Conservation (phyloP, 495 filamentous ascomycete genomes). For the Aspergillus hancockii region DNA sequence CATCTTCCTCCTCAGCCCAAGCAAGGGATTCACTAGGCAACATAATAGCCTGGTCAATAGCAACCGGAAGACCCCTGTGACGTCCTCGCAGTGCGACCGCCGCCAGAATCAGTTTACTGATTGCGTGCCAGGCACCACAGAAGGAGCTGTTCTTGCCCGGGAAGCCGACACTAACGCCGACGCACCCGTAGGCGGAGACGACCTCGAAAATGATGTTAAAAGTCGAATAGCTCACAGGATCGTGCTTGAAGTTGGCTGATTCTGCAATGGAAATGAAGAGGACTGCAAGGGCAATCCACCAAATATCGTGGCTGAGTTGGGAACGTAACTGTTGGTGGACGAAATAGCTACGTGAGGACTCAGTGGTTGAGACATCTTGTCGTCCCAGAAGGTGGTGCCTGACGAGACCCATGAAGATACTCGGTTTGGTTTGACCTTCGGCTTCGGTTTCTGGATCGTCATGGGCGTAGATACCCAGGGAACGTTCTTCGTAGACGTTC, state of each 20-base stretch:
- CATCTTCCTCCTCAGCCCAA: conserved; percentile 63
- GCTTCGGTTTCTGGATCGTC: conserved; percentile 31
- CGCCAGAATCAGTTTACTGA: conserved; percentile 75
- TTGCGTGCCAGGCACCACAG: conserved; percentile 66
- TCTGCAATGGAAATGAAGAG: conserved; percentile 76
- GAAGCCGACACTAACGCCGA: conserved; percentile 75
- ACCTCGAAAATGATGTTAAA: conserved; percentile 89
- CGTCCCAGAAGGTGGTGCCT: conserved; percentile 30
- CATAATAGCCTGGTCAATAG: conserved; percentile 76
- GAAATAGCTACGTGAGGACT: conserved; percentile 53
- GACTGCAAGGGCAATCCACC: conserved; percentile 77
- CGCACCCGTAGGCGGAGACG: conserved; percentile 81
- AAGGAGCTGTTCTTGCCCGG: conserved; percentile 71
- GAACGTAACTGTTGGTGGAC: conserved; percentile 68
- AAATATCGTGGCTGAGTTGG: conserved; percentile 83
- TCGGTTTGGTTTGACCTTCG: conserved; percentile 14
- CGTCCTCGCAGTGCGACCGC: conserved; percentile 77
- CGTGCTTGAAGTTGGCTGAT: conserved; percentile 59
- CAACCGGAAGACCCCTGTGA: conserved; percentile 78
- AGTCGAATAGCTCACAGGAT: conserved; percentile 71
- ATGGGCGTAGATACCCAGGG: conserved; percentile 63
- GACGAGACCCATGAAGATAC: conserved; percentile 27
- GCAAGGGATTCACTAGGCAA: conserved; percentile 63
- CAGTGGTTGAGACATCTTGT: conserved; percentile 26
- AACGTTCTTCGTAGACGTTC: conserved; percentile 78